Evolutionary conservation across 306 rosid genomes (phyloP), one percentile per base, ranked within the genome.

Genomic region (Oxytropis ochrocephala): DNA sequence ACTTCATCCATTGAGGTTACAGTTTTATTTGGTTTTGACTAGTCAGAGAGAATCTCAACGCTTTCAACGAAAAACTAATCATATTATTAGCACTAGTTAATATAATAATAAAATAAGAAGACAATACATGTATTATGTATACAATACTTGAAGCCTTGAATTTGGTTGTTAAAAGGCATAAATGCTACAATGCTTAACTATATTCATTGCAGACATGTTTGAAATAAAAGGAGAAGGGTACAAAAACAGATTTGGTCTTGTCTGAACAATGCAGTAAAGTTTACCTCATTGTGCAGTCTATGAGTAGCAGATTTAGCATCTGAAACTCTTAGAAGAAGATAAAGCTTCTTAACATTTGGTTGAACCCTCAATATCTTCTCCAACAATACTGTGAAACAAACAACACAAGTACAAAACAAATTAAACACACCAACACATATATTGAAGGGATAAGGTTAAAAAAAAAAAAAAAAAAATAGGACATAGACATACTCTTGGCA

Each of bases 341-440:
- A 90, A 19, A 88, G 73, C 75, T 84, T 85, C 81, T 90, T 88
- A 75, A 88, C 90, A 47, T 90, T 85, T 16, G 97, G 96, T 68
- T 94, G 96, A 78, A 84, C 85, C 53, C 98, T 83, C 46, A 94
- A 72, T 73, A 94, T 80, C 81, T 94, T 94, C 87, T 94, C 99
- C 75, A 83, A 65, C 16, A 94, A 68, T 78, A 94, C 99, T 94
- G 81, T 53, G 18, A 39, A 70, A 8, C 14, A 67, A 0, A 4
- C 4, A 47, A 13, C 8, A 14, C 17, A 67, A 77, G 59, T 19
- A 63, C 41, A 64, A 63, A 10, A 10, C 38, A 52, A 29, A n/a
- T 4, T 0, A 56, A 30, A 53, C 8, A 33, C 8, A 5, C 8
- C 38, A 5, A 5, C 38, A 33, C 8, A 5, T 0, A 43, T 9